Conservation (phyloP, 1,139 yeast species). For the Suhomyces bokatorum region DNA sequence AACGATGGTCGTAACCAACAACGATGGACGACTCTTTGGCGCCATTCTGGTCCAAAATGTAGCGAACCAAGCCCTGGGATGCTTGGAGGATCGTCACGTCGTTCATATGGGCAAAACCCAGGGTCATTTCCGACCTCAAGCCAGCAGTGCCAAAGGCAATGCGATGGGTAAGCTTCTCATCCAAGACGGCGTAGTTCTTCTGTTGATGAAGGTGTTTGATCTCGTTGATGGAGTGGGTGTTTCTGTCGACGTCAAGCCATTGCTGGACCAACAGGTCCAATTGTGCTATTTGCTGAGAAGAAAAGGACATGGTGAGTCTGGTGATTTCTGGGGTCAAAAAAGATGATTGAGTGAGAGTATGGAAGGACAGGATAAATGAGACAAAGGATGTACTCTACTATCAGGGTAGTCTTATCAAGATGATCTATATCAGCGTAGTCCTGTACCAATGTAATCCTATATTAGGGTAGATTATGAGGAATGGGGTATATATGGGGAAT, state of each 20-base stretch:
- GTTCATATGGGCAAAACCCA: constrained; percentile 89
- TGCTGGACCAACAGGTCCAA: constrained; percentile 42
- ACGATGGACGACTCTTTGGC: constrained; percentile 49
- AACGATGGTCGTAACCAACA: constrained; percentile 90
- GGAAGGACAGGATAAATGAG: too few species aligned
- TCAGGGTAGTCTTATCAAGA: too few species aligned
- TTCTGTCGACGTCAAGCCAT: constrained; percentile 44
- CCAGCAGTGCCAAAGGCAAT: constrained; percentile 96
- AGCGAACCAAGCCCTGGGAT: constrained; percentile 82
- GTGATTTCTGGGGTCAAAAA: constrained; percentile 1
- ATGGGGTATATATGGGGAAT: too few species aligned
- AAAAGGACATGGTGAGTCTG: constrained; percentile 3
- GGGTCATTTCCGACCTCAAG: constrained; percentile 80
- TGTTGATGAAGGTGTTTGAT: constrained; percentile 47
- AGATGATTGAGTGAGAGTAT: neutral
- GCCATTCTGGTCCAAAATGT: constrained; percentile 36
- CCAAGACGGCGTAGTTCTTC: constrained; percentile 47
- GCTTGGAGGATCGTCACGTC: constrained; percentile 89
- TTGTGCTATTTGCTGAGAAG: constrained; percentile 10
- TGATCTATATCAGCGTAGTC: neutral
- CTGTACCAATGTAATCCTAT: too few species aligned
- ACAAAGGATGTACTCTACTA: too few species aligned
- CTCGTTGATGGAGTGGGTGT: constrained; percentile 57
- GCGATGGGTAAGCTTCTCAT: constrained; percentile 51
- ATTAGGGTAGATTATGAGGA: too few species aligned